Base-by-base conservation (phyloP, 208 protist genomes). In the Vickermania spadyakhi region DNA sequence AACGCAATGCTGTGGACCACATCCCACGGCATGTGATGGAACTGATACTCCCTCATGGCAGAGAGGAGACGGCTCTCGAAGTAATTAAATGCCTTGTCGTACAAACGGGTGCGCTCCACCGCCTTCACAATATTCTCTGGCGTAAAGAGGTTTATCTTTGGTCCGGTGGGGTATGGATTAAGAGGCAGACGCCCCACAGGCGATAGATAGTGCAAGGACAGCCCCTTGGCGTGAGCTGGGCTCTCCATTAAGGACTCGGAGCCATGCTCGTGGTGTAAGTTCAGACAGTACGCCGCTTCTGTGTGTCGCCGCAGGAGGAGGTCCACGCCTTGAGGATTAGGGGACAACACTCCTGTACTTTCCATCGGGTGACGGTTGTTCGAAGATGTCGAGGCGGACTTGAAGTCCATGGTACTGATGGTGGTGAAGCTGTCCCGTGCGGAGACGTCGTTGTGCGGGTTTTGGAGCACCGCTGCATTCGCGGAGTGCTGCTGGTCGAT, bases 81-180 rank as follows among this genome's bases (percentile, higher is more conserved):
- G 64, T 91, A 91, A 66, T 82, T 92, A 50, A 95, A 71, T 0
- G 81, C 89, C 72, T 95, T 95, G 72, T 95, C 89, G 65, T 84
- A 88, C 89, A 95, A 91, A 31, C 72, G 70, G n/a, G 84, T 89
- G 25, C 82, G 80, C 73, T 89, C 78, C 2, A 84, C 84, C 7
- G 89, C 89, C 55, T 75, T 63, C 36, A 92, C 79, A 61, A 95
- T 88, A 72, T 82, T 82, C 42, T 95, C 83, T 0, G 72, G 75
- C n/a, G 79, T 76, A 69, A 95, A 95, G 50, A 95, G 77, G 36
- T 45, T 45, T 45, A 45, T 18, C 28, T 45, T 45, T n/a, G n/a
- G n/a, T 45, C 18, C 36, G 7, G 36, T 45, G 11, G 36, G 36
- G 36, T 45, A 45, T 18, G 36, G 36, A 45, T 45, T 18, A 18